Base-by-base conservation (phyloP, 495 filamentous ascomycete species). In the Articulospora tetracladia region DNA sequence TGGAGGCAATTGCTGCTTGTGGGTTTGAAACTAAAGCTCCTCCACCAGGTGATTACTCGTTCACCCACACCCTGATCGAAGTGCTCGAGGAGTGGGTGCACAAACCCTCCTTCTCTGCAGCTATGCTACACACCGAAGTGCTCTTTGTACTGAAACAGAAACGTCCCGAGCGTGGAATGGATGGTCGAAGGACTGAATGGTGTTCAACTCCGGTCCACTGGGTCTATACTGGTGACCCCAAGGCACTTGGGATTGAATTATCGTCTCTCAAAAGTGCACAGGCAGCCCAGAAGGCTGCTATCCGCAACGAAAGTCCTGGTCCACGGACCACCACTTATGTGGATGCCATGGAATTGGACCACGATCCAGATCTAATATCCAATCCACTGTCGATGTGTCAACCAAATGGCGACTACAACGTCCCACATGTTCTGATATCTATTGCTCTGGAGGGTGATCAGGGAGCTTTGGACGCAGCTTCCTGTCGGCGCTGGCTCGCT, bases 21-120 rank as follows among this genome's bases (percentile, higher is more conserved):
- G 78, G 77, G 26, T 81, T 75, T 74, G 78, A 81, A 57, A 74
- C 77, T 32, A 79, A 77, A 24, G 77, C 78, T 19, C 77, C 78
- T 1, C 72, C 77, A 58, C 78, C 78, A 4, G 78, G 78, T 48
- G 70, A 76, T 20, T 79, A 79, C 55, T 81, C 78, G 1, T 80
- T 81, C 24, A 79, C 77, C 13, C 75, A 78, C 34, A 74, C 76
- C 27, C 63, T 81, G 19, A 79, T 81, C 28, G 77, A 80, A 39
- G 78, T 81, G 0, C 67, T 81, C 7, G 70, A 74, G 44, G 77
- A 80, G 59, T 81, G 78, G 78, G 73, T 73, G 48, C 55, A 67
- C 20, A 71, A 70, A 47, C 58, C 58, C 6, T 71, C 68, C 0
- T 81, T 76, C 60, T 80, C 78, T 1, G 78, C 77, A 19, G 77